phyloP scores from a whole-genome alignment of 2,329 filamentous ascomycete species.

The Hortaea sp. region DNA sequence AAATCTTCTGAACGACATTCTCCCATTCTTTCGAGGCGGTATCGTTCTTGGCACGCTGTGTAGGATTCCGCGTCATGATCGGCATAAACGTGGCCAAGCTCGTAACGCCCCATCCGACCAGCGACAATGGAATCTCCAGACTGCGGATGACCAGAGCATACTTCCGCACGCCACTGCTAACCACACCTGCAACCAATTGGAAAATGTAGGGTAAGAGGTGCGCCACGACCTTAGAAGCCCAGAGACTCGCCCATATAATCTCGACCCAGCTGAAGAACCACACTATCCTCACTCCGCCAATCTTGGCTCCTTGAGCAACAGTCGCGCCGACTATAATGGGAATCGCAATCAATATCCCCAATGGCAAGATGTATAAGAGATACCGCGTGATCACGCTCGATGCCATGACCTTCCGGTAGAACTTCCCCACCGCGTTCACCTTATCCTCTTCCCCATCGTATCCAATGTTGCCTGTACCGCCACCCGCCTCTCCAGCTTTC shows the following conservation, averaged over 20 bases:
- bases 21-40: conserved; percentile 36
- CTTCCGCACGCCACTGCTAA: conserved; percentile 55
- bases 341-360: conserved; percentile 49
- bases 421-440: conserved; percentile 47
- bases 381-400: conserved; percentile 55
- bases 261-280: conserved; percentile 59
- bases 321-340: conserved; percentile 53
- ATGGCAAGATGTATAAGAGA: conserved; percentile 50
- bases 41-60: conserved; percentile 6
- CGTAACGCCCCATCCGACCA: conserved; percentile 51
- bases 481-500: conserved; percentile 25
- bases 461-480: conserved; percentile 15
- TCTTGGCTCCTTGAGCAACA: conserved; percentile 25
- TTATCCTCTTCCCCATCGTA: conserved; percentile 43
- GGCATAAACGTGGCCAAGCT: conserved; percentile 51
- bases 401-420: conserved; percentile 52
- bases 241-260: conserved; percentile 48
- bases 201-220: conserved; percentile 51
- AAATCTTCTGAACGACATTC: conserved; percentile 49
- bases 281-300: conserved; percentile 46
- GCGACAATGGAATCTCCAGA: conserved; percentile 50
- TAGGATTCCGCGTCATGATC: conserved; percentile 30
- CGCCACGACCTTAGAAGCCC: conserved; percentile 51
- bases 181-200: conserved; percentile 51
- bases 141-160: conserved; percentile 49